Conservation (phyloP, 129 eudicot species). For the Oenanthe sinensis region DNA sequence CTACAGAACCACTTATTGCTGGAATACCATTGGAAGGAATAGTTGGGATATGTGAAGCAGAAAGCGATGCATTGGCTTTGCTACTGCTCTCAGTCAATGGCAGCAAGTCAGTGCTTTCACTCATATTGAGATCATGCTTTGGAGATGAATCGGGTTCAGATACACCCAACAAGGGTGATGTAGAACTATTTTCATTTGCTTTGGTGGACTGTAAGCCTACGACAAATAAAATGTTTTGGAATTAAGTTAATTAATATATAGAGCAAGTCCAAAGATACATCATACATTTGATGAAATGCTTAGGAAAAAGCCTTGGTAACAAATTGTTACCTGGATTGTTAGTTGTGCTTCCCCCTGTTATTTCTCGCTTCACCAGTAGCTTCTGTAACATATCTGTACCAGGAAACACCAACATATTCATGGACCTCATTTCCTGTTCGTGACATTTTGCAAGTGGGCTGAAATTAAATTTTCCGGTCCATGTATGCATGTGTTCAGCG, state of each 20-base stretch:
- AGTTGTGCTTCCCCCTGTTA: conserved; percentile 20
- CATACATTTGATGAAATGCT: neutral
- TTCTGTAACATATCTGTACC: conserved; percentile 90
- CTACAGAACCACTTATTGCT: conserved; percentile 6
- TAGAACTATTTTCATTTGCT: conserved; percentile 13
- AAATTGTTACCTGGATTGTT: conserved; percentile 11
- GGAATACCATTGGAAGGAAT: conserved; percentile 20
- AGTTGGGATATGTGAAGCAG: conserved; percentile 16
- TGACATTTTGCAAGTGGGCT: conserved; percentile 46
- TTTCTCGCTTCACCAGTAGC: conserved; percentile 33
- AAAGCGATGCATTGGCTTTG: conserved; percentile 16
- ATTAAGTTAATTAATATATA: neutral
- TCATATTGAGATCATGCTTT: conserved; percentile 12
- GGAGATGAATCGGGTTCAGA: conserved; percentile 27
- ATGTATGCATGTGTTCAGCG: conserved; percentile 79
- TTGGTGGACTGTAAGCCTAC: neutral
- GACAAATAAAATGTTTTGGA: too few relatives aligned
- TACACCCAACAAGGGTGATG: conserved; percentile 15
- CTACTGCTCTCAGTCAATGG: conserved; percentile 16
- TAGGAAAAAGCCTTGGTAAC: neutral
- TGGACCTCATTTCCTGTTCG: conserved; percentile 61
- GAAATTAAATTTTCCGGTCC: conserved; percentile 76
- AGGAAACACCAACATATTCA: conserved; percentile 88
- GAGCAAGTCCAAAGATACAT: neutral
- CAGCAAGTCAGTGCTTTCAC: conserved; percentile 7